Evolutionary conservation across 441 rosid species (phyloP), one percentile per base, ranked within the genome.

Genomic region (Populus hybrid): DNA sequence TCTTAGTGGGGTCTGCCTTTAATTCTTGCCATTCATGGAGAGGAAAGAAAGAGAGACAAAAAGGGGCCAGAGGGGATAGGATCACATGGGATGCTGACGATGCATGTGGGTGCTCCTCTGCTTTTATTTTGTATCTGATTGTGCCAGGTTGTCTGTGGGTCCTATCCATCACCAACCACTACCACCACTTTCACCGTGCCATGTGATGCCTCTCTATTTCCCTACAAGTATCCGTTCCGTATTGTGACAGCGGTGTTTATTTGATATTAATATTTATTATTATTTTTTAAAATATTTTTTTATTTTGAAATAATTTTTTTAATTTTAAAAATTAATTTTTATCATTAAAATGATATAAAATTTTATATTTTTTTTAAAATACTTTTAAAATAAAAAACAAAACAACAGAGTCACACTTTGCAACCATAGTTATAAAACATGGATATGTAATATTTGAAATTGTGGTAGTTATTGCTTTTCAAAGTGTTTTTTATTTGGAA

Each of bases 11-110:
- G 80, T 12, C 71, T 50, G 10, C 74, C 40, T 73, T 69, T 6
- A 34, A 63, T 53, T 18, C n/a, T 34, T 46, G 79, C 76, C 72
- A 71, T 75, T 72, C 18, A 77, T 50, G 81, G 69, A n/a, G 75
- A 81, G 80, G 36, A 2, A 32, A 7, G 28, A 20, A 2, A n/a
- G 46, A 8, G 9, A 40, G 28, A 38, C 40, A 1, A 36, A 20
- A 1, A 21, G 20, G 11, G 78, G 79, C 65, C 71, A 21, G 70
- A 69, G 77, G 36, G 84, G 78, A 71, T 61, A 76, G 63, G 21
- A 66, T 73, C 87, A 84, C 92, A 85, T 85, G 90, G 88, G 76
- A 53, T 64, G 82, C 85, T 70, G 88, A 84, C 86, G 79, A 5
- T 10, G 35, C 74, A 46, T 6, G 23, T 50, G 77, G 82, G 84